These are phyloP conservation scores for Kwoniella sp. DNA, from an alignment of 768 basidiomycete genomes.

Conservation along the genomic window DNA sequence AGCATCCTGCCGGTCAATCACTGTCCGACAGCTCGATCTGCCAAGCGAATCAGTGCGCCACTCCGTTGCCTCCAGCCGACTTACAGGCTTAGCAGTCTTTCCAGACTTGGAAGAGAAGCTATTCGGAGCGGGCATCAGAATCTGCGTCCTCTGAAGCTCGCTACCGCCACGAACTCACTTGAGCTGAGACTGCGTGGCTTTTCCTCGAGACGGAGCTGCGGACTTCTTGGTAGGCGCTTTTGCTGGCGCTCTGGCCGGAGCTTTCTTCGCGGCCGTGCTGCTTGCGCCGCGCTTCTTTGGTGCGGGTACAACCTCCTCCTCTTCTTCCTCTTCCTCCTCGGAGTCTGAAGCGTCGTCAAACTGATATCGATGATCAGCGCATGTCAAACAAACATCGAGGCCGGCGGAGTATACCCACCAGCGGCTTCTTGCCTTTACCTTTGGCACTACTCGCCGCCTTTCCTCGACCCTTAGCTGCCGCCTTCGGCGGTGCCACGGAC, in stretches of 20 bases:
- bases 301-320: conserved; percentile 31
- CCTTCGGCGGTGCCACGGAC: conserved; percentile 55
- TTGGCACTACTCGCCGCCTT: conserved; percentile 37
- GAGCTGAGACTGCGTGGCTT: conserved; percentile 16
- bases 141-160: neutral
- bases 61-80: neutral
- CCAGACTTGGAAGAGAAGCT: too few species aligned
- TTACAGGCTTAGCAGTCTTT: conserved; percentile 23
- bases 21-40: conserved; percentile 29
- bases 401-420: too few species aligned
- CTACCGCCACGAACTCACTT: conserved; percentile 2
- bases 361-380: conserved; percentile 10
- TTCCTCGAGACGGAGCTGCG: conserved; percentile 2
- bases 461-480: conserved; percentile 31
- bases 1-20: neutral
- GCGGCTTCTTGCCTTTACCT: conserved; percentile 29
- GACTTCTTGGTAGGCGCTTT: conserved; percentile 49
- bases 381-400: too few species aligned
- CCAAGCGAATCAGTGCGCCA: neutral
- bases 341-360: conserved; percentile 35
- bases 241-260: conserved; percentile 54
- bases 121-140: too few species aligned
- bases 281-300: conserved; percentile 24
- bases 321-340: conserved; percentile 42
- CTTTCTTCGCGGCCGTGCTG: conserved; percentile 54